A percentile compares a stretch with the other conserved stretches of the same genome.
Conservation (phyloP, 495 filamentous ascomycete species). For the Neurospora sp. region DNA sequence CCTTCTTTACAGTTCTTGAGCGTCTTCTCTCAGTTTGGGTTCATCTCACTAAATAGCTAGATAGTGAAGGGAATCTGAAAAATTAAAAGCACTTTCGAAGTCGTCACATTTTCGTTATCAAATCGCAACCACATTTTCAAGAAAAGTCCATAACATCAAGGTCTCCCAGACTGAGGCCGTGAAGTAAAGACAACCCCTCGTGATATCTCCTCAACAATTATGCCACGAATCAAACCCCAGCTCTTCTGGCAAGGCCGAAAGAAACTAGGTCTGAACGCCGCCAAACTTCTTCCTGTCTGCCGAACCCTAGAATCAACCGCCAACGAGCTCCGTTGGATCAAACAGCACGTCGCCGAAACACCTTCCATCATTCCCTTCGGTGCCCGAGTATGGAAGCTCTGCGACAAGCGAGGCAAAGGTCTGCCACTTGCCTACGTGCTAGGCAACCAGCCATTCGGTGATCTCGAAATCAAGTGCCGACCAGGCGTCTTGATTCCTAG, state of each 20-base stretch:
- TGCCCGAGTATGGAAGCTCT: conserved; percentile 39
- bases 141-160: background rate
- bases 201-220: conserved; percentile 18
- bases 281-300: conserved; percentile 58
- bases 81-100: background rate
- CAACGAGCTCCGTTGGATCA: conserved; percentile 83
- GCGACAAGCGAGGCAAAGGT: conserved; percentile 48
- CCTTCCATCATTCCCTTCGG: conserved; percentile 5
- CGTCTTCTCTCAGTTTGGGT: background rate
- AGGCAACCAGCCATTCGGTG: conserved; percentile 79
- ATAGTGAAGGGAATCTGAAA: background rate
- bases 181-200: background rate
- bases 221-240: conserved; percentile 65
- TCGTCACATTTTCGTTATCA: background rate
- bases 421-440: conserved; percentile 83
- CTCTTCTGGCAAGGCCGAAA: conserved; percentile 48
- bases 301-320: conserved; percentile 54
- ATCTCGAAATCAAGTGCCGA: conserved; percentile 65
- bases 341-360: conserved; percentile 37
- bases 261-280: conserved; percentile 46
- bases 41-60: background rate
- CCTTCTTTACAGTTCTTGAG: background rate
- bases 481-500: conserved; percentile 78
- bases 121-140: background rate
- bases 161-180: background rate